Evolutionary conservation across 805 yeast species (phyloP), one percentile per base, ranked within the genome.

Genomic region (Kazachstania psychrophila): DNA sequence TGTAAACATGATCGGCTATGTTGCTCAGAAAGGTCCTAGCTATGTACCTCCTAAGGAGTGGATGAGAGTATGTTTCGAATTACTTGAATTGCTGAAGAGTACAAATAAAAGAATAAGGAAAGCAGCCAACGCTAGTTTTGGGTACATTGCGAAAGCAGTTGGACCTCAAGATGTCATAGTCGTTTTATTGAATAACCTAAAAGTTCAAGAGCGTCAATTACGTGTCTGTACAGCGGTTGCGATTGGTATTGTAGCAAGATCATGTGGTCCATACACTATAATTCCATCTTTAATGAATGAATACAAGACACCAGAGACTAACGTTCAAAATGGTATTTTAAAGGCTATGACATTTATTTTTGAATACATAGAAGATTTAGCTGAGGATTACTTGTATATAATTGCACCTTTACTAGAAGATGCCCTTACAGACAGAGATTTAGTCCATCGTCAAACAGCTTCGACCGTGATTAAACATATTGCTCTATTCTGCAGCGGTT

Each of bases 221-320:
- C 79, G 99, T 53, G 95, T 92, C 7, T 89, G 96, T 57, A 86
- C 97, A 0, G 96, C 98, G 5, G 96, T 92, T 28, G 99, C 99
- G 0, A 84, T 92, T 46, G 98, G 95, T 25, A 87, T 92, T 47
- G 94, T 92, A 7, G 97, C 97, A 0, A 92, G 88, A 40, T 77
- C 82, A 0, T 92, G 97, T 58, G 75, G 85, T 0, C 95, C 97
- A 0, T 92, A 83, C 60, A 85, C 96, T 0, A 94, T 89, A 0
- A 59, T 92, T 7, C 98, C 99, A 0, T 94, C 95, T 0, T 64
- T 92, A 34, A 83, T 92, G 94, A 87, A 89, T 58, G 98, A 92
- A 58, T 92, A 89, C 56, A 69, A 94, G 37, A 80, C 84, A 2
- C 96, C 95, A 0, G 96, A 88, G 43, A 75, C 77, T 33, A 87